Percentiles rank a stretch among this genome's conserved stretches.
phyloP scores from a whole-genome alignment of 78 protist species.

The Dictyostelium capitatum region DNA sequence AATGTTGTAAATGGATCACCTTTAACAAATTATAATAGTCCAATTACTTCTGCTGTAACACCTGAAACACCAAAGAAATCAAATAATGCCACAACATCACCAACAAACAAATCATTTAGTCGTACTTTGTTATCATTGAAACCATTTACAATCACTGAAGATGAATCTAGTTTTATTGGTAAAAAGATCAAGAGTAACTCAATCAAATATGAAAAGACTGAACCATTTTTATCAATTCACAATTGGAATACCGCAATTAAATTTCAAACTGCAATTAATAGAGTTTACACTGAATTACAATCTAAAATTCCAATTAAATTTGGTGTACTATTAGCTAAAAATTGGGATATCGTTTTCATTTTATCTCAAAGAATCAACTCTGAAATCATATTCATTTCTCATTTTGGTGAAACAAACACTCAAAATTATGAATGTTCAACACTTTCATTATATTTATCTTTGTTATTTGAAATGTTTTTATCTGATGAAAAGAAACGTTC shows the following conservation, averaged over 20 bases:
- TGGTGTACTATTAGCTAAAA: constrained; percentile 18
- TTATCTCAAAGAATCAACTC: constrained; percentile 11
- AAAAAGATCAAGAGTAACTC: constrained; percentile 1
- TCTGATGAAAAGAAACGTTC: constrained; percentile 6
- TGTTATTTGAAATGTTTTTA: constrained; percentile 43
- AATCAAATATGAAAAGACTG: neutral
- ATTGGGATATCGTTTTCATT: constrained; percentile 7
- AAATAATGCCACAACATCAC: neutral
- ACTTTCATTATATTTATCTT: constrained; percentile 13
- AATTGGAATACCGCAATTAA: constrained; percentile 14
- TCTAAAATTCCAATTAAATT: constrained; percentile 4
- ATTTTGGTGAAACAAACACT: constrained; percentile 21
- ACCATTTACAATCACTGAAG: constrained; percentile 1
- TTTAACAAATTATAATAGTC: neutral
- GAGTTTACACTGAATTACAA: constrained; percentile 16
- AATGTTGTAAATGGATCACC: neutral
- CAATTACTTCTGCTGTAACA: constrained; percentile 24
- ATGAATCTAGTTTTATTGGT: constrained; percentile 27
- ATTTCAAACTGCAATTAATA: constrained; percentile 18
- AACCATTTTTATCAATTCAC: constrained; percentile 20
- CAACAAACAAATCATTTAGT: neutral
- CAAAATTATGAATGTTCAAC: constrained; percentile 31
- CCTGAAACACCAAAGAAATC: constrained; percentile 28
- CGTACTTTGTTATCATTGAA: constrained; percentile 21
- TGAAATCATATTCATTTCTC: neutral